Evolutionary conservation across 2,329 filamentous ascomycete genomes (phyloP), one percentile per base, ranked within the genome.

Genomic region (Ceratocystis papillata): DNA sequence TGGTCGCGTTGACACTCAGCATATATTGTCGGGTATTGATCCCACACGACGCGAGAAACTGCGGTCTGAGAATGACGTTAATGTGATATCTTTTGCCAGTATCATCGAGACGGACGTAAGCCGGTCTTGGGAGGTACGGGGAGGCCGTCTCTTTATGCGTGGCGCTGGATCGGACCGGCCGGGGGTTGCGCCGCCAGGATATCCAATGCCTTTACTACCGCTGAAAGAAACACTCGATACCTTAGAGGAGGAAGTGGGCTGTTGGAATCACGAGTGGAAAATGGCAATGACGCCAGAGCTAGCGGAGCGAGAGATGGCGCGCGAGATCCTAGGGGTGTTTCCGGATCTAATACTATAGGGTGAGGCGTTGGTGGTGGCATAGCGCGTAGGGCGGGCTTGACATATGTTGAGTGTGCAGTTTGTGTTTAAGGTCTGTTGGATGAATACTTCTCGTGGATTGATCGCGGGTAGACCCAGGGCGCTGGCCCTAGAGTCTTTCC

Each of bases 31-130:
- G 2, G 71, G 81, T 20, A 71, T 70, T 4, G 71, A 71, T 17
- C 72, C 74, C 5, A 72, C 72, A 20, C 67, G 78, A 22, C 73
- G 78, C 15, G 73, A 71, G 41, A 76, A 79, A 66, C 71, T 80
- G 22, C 70, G 69, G 25, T 72, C 73, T 15, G 72, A 72, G 3
- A 72, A 73, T 63, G 67, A 77, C 64, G 69, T 70, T 6, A 73
- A 75, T 17, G 66, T 79, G 22, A 62, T 74, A 12, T 68, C 69
- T 5, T 69, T 77, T 0, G 59, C 79, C n/a, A 69, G 69, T n/a
- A 71, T 71, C 4, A 66, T 76, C 10, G 66, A 73, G 12, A 67
- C 69, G 10, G 72, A 73, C 5, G 64, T 78, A 45, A 69, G 71
- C 12, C 44, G 62, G 5, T 60, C 66, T 1, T 33, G 61, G 73